These are phyloP conservation scores for Acer saccharum DNA, from an alignment of 345 rosid species.

Conservation along the genomic window DNA sequence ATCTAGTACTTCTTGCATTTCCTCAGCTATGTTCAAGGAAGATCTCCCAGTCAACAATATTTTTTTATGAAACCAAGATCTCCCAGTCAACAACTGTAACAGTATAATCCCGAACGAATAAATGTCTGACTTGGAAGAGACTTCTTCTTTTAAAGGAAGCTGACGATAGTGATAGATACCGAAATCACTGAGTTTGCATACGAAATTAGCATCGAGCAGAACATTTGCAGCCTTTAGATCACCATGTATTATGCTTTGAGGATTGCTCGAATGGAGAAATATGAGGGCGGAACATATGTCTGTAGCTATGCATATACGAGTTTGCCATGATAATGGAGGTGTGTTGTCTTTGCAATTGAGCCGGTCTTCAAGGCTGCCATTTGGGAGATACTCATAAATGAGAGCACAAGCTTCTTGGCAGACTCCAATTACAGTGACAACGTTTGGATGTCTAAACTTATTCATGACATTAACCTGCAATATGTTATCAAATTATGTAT, in stretches of 20 bases:
- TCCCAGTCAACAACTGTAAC: constrained; percentile 31
- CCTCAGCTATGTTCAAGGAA: neutral
- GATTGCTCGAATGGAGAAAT: constrained; percentile 28
- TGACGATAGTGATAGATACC: constrained; percentile 20
- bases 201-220: constrained; percentile 32
- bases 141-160: constrained; percentile 10
- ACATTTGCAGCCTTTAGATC: constrained; percentile 29
- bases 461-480: constrained; percentile 30
- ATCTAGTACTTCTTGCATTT: neutral
- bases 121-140: constrained; percentile 24
- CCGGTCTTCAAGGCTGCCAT: constrained; percentile 39
- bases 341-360: constrained; percentile 25
- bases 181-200: constrained; percentile 29
- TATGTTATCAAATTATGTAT: too few species aligned
- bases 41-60: constrained; percentile 26
- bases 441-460: constrained; percentile 37
- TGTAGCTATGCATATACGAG: constrained; percentile 31
- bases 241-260: constrained; percentile 24
- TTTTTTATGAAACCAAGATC: neutral
- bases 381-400: constrained; percentile 32
- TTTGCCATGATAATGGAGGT: constrained; percentile 32
- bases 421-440: constrained; percentile 33
- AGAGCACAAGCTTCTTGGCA: constrained; percentile 33
- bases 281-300: constrained; percentile 31
- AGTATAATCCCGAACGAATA: constrained; percentile 35